These are phyloP conservation scores for Fusarium tuaranense DNA, from an alignment of 2,329 filamentous ascomycete genomes.

Conservation along the genomic window DNA sequence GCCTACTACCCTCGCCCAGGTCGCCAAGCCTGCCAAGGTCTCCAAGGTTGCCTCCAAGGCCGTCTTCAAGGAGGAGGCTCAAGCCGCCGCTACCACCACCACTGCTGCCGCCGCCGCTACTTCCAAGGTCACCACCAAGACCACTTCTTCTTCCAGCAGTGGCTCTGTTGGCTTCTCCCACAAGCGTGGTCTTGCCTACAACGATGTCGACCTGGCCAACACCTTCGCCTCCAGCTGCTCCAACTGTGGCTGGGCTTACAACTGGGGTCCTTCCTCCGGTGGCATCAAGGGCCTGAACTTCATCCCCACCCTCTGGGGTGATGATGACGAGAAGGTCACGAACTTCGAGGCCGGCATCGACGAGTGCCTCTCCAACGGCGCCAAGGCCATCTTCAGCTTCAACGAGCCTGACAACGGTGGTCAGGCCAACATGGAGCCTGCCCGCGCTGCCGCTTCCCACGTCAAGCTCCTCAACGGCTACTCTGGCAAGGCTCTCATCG, in stretches of 20 bases:
- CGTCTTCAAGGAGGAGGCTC: constrained; percentile 16
- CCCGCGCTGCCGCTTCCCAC: constrained; percentile 64
- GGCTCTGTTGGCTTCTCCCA: constrained; percentile 39
- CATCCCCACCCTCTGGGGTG: constrained; percentile 75
- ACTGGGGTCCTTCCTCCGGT: constrained; percentile 69
- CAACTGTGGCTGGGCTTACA: constrained; percentile 71
- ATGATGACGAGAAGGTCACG: constrained; percentile 56
- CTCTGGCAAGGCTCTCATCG: constrained; percentile 64
- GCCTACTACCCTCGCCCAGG: constrained; percentile 41
- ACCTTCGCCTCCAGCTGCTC: constrained; percentile 59
- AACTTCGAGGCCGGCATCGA: constrained; percentile 65
- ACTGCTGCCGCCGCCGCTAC: constrained; percentile 10
- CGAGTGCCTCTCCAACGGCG: constrained; percentile 64
- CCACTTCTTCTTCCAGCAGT: constrained; percentile 12
- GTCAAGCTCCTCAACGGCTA: constrained; percentile 67
- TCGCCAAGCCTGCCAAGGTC: constrained; percentile 38
- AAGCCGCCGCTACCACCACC: background rate
- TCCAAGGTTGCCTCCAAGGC: constrained; percentile 7
- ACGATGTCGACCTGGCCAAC: constrained; percentile 65
- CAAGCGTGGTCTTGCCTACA: constrained; percentile 79
- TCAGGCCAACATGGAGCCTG: constrained; percentile 71
- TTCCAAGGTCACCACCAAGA: constrained; percentile 5
- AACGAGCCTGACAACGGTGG: constrained; percentile 75
- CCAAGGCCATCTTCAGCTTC: constrained; percentile 72
- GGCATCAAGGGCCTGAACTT: constrained; percentile 64